Evolutionary conservation across 106 monocot genomes (phyloP).

Genomic region (Dioscorea dumetorum): DNA sequence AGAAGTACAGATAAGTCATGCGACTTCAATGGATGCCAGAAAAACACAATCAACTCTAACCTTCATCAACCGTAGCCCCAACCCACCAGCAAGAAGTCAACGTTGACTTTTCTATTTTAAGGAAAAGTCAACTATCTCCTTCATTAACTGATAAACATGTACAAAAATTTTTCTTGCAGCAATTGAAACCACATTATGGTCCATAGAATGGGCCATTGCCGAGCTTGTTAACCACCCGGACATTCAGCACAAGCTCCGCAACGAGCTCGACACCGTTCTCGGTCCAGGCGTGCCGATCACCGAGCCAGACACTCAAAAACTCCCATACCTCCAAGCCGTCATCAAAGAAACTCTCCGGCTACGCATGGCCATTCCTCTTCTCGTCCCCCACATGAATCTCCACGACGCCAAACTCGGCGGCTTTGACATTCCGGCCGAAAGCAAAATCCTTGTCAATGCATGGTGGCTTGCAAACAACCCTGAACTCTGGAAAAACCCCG

Average conservation of each 20-base stretch:
- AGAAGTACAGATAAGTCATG: no score
- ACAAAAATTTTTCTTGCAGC: constrained; percentile 20
- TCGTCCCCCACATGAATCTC: constrained; percentile 72
- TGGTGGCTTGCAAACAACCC: constrained; percentile 68
- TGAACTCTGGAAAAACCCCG: constrained; percentile 33
- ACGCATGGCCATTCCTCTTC: constrained; percentile 41
- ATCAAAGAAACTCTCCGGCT: constrained; percentile 55
- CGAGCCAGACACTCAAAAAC: constrained; percentile 31
- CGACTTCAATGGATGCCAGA: no score
- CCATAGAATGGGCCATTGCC: constrained; percentile 58
- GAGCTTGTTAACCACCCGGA: constrained; percentile 59
- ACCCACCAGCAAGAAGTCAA: no score
- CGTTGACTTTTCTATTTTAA: no score
- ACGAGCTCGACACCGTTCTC: constrained; percentile 28
- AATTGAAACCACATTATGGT: constrained; percentile 59
- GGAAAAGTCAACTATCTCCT: no score
- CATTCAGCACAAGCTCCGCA: constrained; percentile 35
- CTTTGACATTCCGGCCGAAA: constrained; percentile 40
- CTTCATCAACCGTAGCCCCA: no score
- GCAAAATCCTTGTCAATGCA: constrained; percentile 52
- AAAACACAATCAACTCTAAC: no score
- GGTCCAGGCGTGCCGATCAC: constrained; percentile 22
- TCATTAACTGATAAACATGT: no score
- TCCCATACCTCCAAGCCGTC: constrained; percentile 57
- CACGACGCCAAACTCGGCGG: constrained; percentile 38